Conservation (phyloP, 2,329 filamentous ascomycete species). For the Xylaria sp. region DNA sequence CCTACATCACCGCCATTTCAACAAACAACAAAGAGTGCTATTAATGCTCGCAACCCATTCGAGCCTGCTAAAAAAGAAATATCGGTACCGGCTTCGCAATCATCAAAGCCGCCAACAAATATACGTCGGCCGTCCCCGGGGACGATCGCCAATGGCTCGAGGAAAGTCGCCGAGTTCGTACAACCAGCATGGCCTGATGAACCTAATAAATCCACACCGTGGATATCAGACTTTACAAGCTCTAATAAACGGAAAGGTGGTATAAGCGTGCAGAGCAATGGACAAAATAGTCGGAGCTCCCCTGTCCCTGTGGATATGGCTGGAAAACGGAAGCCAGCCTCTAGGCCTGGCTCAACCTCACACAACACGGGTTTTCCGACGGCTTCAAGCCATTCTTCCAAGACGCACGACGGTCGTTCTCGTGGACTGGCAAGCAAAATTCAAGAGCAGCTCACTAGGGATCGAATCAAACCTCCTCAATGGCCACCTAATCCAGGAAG, state of each 20-base stretch:
- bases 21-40: conserved; percentile 22
- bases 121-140: not conserved
- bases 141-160: conserved; percentile 17
- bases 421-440: conserved; percentile 60
- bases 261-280: conserved; percentile 29
- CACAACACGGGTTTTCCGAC: not conserved
- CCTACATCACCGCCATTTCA: conserved; percentile 35
- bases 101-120: conserved; percentile 17
- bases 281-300: conserved; percentile 38
- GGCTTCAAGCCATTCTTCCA: not conserved
- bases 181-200: conserved; percentile 45
- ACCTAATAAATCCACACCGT: conserved; percentile 19
- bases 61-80: conserved; percentile 7
- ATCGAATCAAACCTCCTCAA: conserved; percentile 64
- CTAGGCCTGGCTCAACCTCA: not conserved
- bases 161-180: conserved; percentile 40
- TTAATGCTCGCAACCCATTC: conserved; percentile 37
- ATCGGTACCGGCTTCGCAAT: not conserved
- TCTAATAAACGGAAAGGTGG: conserved; percentile 40
- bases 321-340: conserved; percentile 24
- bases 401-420: conserved; percentile 38
- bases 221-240: not conserved
- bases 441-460: conserved; percentile 63
- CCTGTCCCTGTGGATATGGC: conserved; percentile 27
- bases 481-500: conserved; percentile 68